These are phyloP conservation scores for Apiosordaria backusii DNA, from an alignment of 495 filamentous ascomycete genomes.

Conservation along the genomic window DNA sequence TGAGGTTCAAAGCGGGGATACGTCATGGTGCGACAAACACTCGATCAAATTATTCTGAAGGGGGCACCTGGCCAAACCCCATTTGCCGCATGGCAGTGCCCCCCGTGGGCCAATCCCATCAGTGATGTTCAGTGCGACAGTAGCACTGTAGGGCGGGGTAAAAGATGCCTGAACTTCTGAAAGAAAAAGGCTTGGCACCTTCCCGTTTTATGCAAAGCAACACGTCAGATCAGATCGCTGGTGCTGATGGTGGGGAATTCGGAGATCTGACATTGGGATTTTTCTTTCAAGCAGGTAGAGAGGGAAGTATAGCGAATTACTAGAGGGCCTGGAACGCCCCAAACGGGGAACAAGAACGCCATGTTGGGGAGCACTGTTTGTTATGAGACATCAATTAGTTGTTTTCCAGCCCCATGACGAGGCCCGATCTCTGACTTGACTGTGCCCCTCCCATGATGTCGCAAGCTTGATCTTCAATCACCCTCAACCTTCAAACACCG, in stretches of 20 bases:
- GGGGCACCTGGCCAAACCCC: neutral
- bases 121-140: neutral
- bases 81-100: too few relatives aligned
- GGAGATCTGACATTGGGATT: neutral
- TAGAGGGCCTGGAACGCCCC: neutral
- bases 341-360: neutral
- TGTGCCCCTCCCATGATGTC: too few relatives aligned
- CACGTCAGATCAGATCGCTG: neutral
- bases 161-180: neutral
- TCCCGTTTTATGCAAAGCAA: neutral
- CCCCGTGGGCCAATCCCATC: neutral
- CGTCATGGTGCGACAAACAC: neutral
- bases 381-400: too few relatives aligned
- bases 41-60: neutral
- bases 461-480: neutral
- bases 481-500: conserved; percentile 7
- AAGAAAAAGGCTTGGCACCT: neutral
- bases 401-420: too few relatives aligned
- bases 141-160: neutral
- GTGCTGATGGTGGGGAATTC: neutral
- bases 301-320: neutral
- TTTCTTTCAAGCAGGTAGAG: neutral
- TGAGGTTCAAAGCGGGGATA: neutral
- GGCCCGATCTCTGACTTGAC: too few relatives aligned
- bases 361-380: neutral